Evolutionary conservation across 2,329 filamentous ascomycete genomes (phyloP), one percentile per base, ranked within the genome.

Genomic region (Xylaria sp.): DNA sequence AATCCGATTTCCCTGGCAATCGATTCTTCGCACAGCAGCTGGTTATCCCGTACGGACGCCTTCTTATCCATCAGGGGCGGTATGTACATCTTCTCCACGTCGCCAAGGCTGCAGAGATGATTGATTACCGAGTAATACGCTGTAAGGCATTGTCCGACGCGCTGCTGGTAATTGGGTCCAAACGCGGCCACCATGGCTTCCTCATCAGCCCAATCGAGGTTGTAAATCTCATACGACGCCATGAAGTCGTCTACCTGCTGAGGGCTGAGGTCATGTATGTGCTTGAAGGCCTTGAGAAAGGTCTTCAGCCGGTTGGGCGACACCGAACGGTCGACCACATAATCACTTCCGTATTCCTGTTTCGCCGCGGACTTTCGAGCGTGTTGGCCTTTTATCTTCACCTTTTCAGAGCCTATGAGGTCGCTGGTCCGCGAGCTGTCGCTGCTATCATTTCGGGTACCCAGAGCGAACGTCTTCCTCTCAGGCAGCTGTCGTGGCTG

Each of bases 61-160:
- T 83, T 82, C 73, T 80, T 81, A 76, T 85, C 84, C 84, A 87
- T 85, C 61, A 84, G 80, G 1, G 85, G 85, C 13, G 85, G 85
- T 64, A 87, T 87, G 75, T 87, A 87, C 85, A 87, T 87, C 77
- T 87, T 87, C 74, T 87, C 85, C n/a, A 87, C 85, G 52, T 86
- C 84, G 41, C 85, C 85, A 12, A 87, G 81, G 32, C 85, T 85
- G 75, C 85, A 87, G 12, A 87, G 81, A 66, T 87, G 85, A 74
- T 87, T 87, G 39, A 87, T 77, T 15, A 87, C 84, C 37, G 85
- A 85, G 69, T 87, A 87, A 75, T 87, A 87, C 12, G 84, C 76
- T 60, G 82, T 81, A 62, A 87, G 81, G 66, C 84, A 86, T 69
- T 85, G 84, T 65, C 85, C 85, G 15, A 87, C 84, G 50, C 82